Evolutionary conservation across 805 yeast species (phyloP).

Genomic region (Candida sonorensis): DNA sequence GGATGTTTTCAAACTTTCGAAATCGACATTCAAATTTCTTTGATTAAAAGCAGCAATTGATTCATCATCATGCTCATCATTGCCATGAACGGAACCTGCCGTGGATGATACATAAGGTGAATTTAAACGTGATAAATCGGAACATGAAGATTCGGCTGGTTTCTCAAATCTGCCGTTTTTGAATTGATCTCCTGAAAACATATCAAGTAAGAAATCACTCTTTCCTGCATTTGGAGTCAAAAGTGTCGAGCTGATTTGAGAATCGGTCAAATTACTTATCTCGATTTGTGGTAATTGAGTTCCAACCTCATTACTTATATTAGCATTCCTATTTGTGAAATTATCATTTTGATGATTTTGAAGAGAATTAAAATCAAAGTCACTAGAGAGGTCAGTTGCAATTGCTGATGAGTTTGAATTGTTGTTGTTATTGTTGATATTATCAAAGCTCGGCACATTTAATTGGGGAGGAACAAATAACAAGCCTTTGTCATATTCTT

Average conservation of each 20-base stretch:
- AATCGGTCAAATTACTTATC: not conserved
- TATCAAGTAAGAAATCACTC: constrained; percentile 7
- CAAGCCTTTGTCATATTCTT: too few relatives aligned
- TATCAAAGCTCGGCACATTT: too few relatives aligned
- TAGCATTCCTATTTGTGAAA: too few relatives aligned
- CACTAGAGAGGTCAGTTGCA: too few relatives aligned
- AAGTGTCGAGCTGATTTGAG: constrained; percentile 3
- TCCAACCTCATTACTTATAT: too few relatives aligned
- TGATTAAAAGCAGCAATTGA: not conserved
- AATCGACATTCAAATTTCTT: too few relatives aligned
- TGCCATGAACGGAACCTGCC: constrained; percentile 17
- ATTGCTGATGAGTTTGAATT: too few relatives aligned
- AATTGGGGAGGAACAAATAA: too few relatives aligned
- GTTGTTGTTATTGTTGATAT: too few relatives aligned
- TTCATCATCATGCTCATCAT: constrained; percentile 5
- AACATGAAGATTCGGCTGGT: constrained; percentile 7
- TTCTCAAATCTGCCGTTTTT: constrained; percentile 9
- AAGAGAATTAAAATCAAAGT: too few relatives aligned
- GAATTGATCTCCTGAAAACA: constrained; percentile 12
- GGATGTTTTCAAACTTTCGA: too few relatives aligned
- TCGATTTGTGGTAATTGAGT: not conserved
- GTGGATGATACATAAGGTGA: constrained; percentile 24
- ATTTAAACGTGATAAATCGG: constrained; percentile 20
- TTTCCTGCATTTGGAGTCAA: constrained; percentile 5
- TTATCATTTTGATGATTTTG: too few relatives aligned